Conservation (phyloP, 1,284 basidiomycete genomes). For the Sanghuangporus sanghuang region DNA sequence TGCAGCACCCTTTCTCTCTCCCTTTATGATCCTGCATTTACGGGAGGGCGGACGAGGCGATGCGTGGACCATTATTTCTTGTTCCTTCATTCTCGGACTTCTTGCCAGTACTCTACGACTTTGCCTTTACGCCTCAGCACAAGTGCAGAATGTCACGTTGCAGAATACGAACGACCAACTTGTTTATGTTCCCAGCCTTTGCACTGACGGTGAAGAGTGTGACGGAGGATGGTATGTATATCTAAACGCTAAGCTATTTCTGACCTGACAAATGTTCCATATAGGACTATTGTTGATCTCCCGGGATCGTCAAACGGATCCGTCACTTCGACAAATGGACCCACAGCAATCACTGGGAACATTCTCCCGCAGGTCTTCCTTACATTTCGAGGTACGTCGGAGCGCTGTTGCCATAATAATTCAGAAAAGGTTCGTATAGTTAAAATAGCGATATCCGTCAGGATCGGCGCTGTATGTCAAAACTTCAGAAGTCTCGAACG, state of each 20-base stretch:
- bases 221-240: constrained; percentile 41
- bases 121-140: not conserved
- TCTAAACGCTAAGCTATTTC: constrained; percentile 16
- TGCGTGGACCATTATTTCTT: not conserved
- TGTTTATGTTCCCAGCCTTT: constrained; percentile 46
- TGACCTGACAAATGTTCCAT: constrained; percentile 23
- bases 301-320: constrained; percentile 15
- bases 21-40: not conserved
- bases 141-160: constrained; percentile 34
- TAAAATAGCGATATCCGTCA: constrained; percentile 21
- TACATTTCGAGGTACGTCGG: constrained; percentile 40
- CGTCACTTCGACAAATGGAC: constrained; percentile 36
- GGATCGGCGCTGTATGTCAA: constrained; percentile 41
- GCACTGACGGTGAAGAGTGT: constrained; percentile 32
- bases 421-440: not conserved
- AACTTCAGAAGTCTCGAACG: constrained; percentile 41
- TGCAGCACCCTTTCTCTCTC: not conserved
- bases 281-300: constrained; percentile 12
- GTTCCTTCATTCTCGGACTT: not conserved
- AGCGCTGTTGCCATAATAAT: not conserved
- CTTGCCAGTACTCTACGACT: not conserved
- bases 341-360: constrained; percentile 29
- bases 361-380: constrained; percentile 52
- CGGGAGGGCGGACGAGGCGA: constrained; percentile 1
- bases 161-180: constrained; percentile 36